Base-by-base conservation (phyloP, 768 basidiomycete genomes). In the Boletus huronensis region DNA sequence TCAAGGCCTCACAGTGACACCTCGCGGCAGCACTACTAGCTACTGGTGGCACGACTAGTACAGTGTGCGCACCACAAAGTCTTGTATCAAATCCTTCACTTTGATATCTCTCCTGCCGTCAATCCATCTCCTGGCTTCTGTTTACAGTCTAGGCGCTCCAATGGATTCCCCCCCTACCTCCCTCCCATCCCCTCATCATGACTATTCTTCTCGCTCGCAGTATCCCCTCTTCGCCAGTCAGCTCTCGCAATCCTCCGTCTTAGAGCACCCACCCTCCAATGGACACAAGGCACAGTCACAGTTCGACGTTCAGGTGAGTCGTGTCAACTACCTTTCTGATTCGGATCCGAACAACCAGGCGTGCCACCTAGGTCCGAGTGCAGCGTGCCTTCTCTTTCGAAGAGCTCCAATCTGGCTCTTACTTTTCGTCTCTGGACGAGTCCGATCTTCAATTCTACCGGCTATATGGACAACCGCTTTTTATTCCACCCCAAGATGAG, bases 381-480 rank as follows among this genome's bases (percentile, higher is more conserved):
- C 70, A 65, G 28, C 69, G 69, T 14, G 57, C 69, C 36, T 70
- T 71, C 38, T 62, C 69, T 1, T 70, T 72, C 46, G 70, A 70
- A 46, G 71, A 70, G 50, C 65, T 70, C 21, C 71, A 70, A 43
- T 70, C 71, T 0, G 71, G 69, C 21, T 54, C 71, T 3, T 70
- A 64, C 65, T 64, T 70, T 34, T 43, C 52, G 1, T 57, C 58
- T 6, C 52, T 70, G 8, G 71, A 72, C 60, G 70, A 70, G 39
- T 69, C 67, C 10, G 70, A 70, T 52, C 46, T 71, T 1, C 63
- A 71, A 19, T 70, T 70, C 52, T 72, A 67, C 42, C 67, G 58
- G 14, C 51, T 71, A 1, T 70, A 70, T 7, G 70, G 70, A 0
- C 70, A 70, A 34, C 70, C 67, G 8, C 63, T 70, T 40, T 59